These are phyloP conservation scores for Penicillium verrucosum DNA, from an alignment of 2,329 filamentous ascomycete species.

Conservation along the genomic window DNA sequence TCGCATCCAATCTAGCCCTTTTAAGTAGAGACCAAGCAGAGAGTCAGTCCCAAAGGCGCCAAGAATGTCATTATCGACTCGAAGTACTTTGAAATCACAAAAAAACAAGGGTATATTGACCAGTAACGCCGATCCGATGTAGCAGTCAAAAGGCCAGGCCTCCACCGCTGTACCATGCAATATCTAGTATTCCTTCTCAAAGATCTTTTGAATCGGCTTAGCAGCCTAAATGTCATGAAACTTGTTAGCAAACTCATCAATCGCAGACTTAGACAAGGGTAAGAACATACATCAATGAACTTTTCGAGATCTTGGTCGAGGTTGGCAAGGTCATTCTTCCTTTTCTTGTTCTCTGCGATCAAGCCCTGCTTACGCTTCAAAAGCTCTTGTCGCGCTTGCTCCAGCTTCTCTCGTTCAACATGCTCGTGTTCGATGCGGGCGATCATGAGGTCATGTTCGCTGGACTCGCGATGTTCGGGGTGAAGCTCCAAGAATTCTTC, in stretches of 20 bases:
- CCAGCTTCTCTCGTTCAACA: conserved; percentile 75
- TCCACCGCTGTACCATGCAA: conserved; percentile 7
- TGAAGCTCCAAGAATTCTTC: conserved; percentile 76
- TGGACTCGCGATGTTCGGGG: conserved; percentile 68
- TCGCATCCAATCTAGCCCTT: neutral
- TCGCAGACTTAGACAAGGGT: neutral
- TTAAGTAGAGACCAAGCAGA: neutral
- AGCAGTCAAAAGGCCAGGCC: conserved; percentile 9
- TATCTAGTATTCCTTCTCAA: conserved; percentile 65
- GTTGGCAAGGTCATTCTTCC: conserved; percentile 88
- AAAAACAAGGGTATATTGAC: conserved; percentile 27
- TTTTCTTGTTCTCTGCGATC: conserved; percentile 78
- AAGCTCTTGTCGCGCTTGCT: conserved; percentile 76
- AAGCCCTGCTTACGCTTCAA: conserved; percentile 68
- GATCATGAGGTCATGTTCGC: conserved; percentile 80
- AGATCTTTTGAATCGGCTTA: conserved; percentile 81
- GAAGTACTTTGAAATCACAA: conserved; percentile 8
- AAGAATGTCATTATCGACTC: neutral
- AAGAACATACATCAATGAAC: conserved; percentile 73
- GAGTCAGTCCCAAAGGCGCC: neutral
- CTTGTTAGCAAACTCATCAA: conserved; percentile 9
- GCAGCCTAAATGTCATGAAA: conserved; percentile 58
- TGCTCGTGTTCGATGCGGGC: conserved; percentile 90
- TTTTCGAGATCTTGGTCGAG: conserved; percentile 90
- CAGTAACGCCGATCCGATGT: conserved; percentile 24